These are phyloP conservation scores for Sugiyamaella valdiviana DNA, from an alignment of 805 yeast genomes.

Conservation along the genomic window DNA sequence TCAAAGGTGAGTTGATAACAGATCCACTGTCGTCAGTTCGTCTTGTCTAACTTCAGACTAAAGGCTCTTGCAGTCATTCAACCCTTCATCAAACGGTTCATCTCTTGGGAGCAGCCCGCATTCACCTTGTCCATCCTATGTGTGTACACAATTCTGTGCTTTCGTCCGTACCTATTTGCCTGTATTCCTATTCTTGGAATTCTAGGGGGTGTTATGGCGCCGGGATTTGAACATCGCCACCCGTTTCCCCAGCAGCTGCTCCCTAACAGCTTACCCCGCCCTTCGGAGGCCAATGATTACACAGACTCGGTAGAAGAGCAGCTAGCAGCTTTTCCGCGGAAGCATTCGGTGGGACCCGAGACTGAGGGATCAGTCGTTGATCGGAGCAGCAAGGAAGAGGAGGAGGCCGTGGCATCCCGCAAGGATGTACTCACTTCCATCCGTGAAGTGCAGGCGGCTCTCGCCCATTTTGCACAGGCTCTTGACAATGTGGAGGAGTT, in stretches of 20 bases:
- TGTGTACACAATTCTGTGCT: constrained; percentile 58
- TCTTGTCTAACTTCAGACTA: not conserved
- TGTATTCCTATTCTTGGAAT: constrained; percentile 56
- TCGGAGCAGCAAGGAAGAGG: not conserved
- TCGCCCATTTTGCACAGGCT: constrained; percentile 33
- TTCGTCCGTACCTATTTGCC: constrained; percentile 63
- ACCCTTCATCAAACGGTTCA: constrained; percentile 26
- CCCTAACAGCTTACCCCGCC: constrained; percentile 22
- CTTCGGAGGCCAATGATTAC: not conserved
- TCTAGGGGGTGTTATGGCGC: constrained; percentile 54
- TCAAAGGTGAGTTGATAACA: not conserved
- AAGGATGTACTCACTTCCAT: constrained; percentile 6
- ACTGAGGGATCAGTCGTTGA: not conserved
- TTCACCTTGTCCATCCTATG: constrained; percentile 58
- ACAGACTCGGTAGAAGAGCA: constrained; percentile 4
- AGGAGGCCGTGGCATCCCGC: not conserved
- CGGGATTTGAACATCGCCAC: constrained; percentile 64
- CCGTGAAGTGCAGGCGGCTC: constrained; percentile 11
- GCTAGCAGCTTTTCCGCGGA: not conserved
- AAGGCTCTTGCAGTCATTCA: constrained; percentile 1
- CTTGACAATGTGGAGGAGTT: constrained; percentile 49
- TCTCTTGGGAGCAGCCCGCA: constrained; percentile 73
- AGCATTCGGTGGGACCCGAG: too few species aligned
- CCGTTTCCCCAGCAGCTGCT: constrained; percentile 39
- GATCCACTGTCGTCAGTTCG: not conserved